Conservation (phyloP, 176 grass and related monocot species). For the Stipa capillata region DNA sequence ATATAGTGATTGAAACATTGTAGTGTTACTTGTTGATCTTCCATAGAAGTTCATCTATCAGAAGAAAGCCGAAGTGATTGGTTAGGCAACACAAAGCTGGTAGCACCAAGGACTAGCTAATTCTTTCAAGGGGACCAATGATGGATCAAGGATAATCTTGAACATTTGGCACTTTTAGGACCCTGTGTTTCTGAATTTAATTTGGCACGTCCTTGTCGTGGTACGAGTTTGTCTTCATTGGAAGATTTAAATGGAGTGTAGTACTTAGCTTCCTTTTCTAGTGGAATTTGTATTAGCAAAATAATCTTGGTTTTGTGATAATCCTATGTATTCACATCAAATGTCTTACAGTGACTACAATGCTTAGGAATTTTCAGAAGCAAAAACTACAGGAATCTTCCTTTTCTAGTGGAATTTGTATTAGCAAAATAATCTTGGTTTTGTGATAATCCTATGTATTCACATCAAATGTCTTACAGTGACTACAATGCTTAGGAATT, state of each 20-base stretch:
- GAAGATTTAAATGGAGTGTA: not conserved
- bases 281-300: not conserved
- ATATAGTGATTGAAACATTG: not conserved
- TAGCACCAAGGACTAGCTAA: not conserved
- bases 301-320: not conserved
- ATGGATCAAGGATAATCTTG: slow-evolving; percentile 5
- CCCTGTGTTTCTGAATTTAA: slow-evolving; percentile 11
- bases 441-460: not conserved
- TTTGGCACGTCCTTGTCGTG: not conserved
- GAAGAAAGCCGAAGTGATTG: slow-evolving; percentile 25
- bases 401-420: not conserved
- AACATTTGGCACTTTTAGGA: slow-evolving; percentile 21
- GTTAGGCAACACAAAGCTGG: slow-evolving; percentile 19
- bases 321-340: not conserved
- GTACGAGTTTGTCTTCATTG: not conserved
- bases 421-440: not conserved
- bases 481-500: not conserved
- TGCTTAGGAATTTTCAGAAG: not conserved
- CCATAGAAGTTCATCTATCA: not conserved
- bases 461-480: not conserved
- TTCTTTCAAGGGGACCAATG: too few species aligned
- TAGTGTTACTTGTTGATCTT: slow-evolving; percentile 7
- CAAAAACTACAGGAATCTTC: too few species aligned
- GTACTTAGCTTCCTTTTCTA: not conserved
- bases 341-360: not conserved